Conservation (phyloP, 2,329 filamentous ascomycete species). For the Fusarium sp. region DNA sequence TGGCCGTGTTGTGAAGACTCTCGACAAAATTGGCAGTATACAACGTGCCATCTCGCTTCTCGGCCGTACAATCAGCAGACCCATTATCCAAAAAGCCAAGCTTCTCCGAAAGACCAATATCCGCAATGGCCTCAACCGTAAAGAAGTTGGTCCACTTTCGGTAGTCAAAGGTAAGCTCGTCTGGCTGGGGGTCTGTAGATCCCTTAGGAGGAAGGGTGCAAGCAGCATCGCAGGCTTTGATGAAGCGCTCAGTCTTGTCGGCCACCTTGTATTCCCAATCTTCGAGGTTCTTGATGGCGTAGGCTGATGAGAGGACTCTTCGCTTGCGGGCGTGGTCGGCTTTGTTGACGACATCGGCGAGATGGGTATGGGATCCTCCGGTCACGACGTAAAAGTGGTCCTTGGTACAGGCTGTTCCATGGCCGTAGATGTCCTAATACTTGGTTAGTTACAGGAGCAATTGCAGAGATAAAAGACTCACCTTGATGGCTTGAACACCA, state of each 20-base stretch:
- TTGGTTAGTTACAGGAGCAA: background rate
- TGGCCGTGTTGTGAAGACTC: slow-evolving; percentile 62
- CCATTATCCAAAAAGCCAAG: slow-evolving; percentile 61
- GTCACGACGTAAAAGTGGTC: slow-evolving; percentile 59
- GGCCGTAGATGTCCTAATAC: slow-evolving; percentile 53
- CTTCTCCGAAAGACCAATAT: slow-evolving; percentile 64
- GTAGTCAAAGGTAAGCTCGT: slow-evolving; percentile 61
- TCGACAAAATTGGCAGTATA: slow-evolving; percentile 61
- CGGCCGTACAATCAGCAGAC: slow-evolving; percentile 2
- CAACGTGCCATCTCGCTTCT: slow-evolving; percentile 56
- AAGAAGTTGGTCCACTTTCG: slow-evolving; percentile 66
- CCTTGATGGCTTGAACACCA: slow-evolving; percentile 38
- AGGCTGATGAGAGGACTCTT: slow-evolving; percentile 62
- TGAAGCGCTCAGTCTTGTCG: slow-evolving; percentile 60
- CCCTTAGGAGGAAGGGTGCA: slow-evolving; percentile 52
- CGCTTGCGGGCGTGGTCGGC: slow-evolving; percentile 64
- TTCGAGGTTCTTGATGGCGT: slow-evolving; percentile 66
- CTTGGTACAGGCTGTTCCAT: slow-evolving; percentile 63
- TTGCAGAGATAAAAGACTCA: background rate
- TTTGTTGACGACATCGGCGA: slow-evolving; percentile 65
- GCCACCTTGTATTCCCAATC: slow-evolving; percentile 67
- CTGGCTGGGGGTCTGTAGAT: slow-evolving; percentile 40
- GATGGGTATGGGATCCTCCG: slow-evolving; percentile 61
- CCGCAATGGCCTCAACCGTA: slow-evolving; percentile 66
- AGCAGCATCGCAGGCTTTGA: slow-evolving; percentile 57